Evolutionary conservation across 1,284 basidiomycete species (phyloP), one percentile per base, ranked within the genome.

Genomic region (Rhodotorula sp.): DNA sequence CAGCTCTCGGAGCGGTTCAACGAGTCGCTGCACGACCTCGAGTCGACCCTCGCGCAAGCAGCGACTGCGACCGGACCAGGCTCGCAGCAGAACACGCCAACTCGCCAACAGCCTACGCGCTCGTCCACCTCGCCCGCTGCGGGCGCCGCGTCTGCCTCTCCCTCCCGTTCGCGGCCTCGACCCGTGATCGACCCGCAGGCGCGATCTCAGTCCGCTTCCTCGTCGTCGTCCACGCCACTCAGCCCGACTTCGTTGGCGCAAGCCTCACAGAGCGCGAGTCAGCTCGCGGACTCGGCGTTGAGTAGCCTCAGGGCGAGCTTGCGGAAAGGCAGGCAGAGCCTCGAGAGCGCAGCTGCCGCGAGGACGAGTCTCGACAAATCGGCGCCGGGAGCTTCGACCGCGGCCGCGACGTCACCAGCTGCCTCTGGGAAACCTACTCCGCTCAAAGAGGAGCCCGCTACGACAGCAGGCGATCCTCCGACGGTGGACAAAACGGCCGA

Each of bases 261-360:
- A 26, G 54, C 54, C 2, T 56, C 54, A 0, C 26, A 26, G 15
- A 56, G 54, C 26, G 54, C 54, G 14, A 56, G 54, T 3, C 70
- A 75, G 54, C 66, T 75, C 43, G 70, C 73, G 7, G 73, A 71
- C 43, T 64, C 62, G 23, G 74, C 74, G 3, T 58, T 73, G 18
- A 58, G 46, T 26, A 70, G 66, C 20, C 58, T 73, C 0, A 14
- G 72, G 23, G 61, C 59, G 34, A 68, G 66, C 29, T 26, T 73
- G 26, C 57, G 67, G 20, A 73, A 73, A 46, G 72, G 72, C 16
- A 46, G 72, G 46, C 66, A 68, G 43, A 70, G 69, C 39, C 54
- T 70, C 29, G 72, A 73, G 12, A 54, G 46, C 51, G 72, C 64
- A 7, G 48, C 61, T 5, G 61, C 21, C 14, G 31, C 54, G 12